Evolutionary conservation across 805 yeast genomes (phyloP).

Genomic region (Zygoascus biomembranicola): DNA sequence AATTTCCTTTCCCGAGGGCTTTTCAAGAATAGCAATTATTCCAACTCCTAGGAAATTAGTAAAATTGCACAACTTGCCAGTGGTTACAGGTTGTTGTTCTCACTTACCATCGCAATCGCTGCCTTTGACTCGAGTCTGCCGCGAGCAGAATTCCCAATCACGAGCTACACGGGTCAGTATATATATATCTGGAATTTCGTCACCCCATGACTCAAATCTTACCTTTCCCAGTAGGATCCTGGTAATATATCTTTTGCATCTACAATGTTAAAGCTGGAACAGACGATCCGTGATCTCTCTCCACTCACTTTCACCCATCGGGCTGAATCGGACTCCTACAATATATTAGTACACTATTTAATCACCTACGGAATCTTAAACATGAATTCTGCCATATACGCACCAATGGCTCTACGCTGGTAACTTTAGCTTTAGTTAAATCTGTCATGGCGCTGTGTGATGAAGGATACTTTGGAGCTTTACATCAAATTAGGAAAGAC

Average conservation of each 20-base stretch:
- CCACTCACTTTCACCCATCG: slow-evolving; percentile 48
- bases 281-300: slow-evolving; percentile 32
- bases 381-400: neutral
- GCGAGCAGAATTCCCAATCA: slow-evolving; percentile 86
- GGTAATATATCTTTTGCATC: slow-evolving; percentile 56
- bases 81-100: neutral
- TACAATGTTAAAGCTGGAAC: slow-evolving; percentile 28
- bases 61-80: neutral
- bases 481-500: neutral
- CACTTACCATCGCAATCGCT: slow-evolving; percentile 59
- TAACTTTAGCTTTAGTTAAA: slow-evolving; percentile 24
- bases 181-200: neutral
- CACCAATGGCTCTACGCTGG: slow-evolving; percentile 17
- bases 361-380: neutral
- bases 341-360: neutral
- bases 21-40: slow-evolving; percentile 61
- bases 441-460: slow-evolving; percentile 7
- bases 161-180: slow-evolving; percentile 30
- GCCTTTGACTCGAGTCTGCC: slow-evolving; percentile 61
- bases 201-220: neutral
- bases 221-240: slow-evolving; percentile 59
- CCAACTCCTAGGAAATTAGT: slow-evolving; percentile 45
- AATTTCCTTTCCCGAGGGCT: slow-evolving; percentile 41
- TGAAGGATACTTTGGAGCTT: neutral
- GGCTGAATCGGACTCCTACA: slow-evolving; percentile 37